Evolutionary conservation across 768 basidiomycete species (phyloP).

Genomic region (Tulasnella sp.): DNA sequence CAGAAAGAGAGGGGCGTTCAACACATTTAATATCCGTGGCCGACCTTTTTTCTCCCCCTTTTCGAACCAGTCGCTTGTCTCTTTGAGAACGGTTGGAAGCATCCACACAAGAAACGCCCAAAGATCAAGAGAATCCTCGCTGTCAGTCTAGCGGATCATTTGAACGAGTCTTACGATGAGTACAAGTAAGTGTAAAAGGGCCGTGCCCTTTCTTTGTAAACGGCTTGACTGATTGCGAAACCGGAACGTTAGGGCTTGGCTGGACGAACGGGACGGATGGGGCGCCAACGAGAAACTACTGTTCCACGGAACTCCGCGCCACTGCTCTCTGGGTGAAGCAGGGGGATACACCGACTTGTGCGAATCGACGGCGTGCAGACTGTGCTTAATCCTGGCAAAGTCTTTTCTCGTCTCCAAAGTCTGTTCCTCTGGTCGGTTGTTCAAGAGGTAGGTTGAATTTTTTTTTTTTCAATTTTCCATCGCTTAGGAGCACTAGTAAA

Average conservation of each 20-base stretch:
- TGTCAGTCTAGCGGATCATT: not conserved
- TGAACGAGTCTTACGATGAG: not conserved
- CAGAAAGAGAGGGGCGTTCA: too few species aligned
- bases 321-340: not conserved
- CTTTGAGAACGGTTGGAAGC: conserved; percentile 1
- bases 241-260: not conserved
- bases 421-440: not conserved
- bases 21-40: too few species aligned
- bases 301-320: not conserved
- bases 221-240: not conserved
- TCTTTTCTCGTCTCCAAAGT: not conserved
- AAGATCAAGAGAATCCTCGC: not conserved
- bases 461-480: too few species aligned
- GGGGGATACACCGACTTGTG: not conserved
- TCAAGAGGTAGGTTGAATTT: not conserved
- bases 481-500: too few species aligned
- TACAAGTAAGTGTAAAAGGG: not conserved
- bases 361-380: not conserved
- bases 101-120: not conserved
- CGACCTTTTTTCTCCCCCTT: too few species aligned
- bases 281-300: not conserved
- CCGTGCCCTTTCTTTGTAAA: not conserved
- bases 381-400: not conserved
- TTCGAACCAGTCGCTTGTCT: not conserved
- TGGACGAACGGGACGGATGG: not conserved